Conservation (phyloP, 208 protist species). For the Tetramitus jugosus region DNA sequence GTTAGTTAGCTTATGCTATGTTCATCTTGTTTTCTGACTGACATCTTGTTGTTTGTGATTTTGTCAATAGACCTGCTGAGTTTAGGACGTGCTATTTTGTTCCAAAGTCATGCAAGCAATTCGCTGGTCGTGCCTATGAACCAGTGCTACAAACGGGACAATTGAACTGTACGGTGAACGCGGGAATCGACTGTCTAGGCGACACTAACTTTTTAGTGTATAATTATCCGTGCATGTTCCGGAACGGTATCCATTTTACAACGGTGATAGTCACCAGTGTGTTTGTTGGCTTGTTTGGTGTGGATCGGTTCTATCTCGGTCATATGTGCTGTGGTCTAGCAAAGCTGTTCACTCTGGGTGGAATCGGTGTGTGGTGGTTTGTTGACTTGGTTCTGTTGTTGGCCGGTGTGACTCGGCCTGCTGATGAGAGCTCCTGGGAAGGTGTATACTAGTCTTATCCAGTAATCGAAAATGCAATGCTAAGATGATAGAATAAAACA, state of each 20-base stretch:
- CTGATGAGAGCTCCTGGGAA: neutral
- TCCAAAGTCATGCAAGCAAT: neutral
- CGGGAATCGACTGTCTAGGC: neutral
- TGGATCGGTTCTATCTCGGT: neutral
- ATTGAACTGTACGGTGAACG: neutral
- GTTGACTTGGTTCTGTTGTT: neutral
- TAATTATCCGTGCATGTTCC: neutral
- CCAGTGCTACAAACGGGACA: neutral
- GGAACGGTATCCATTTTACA: neutral
- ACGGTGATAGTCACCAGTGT: neutral
- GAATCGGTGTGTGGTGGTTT: conserved; percentile 13
- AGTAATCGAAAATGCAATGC: no score
- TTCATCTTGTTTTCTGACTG: neutral
- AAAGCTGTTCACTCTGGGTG: conserved; percentile 8
- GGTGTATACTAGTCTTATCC: no score
- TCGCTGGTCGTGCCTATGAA: neutral
- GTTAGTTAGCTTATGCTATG: neutral
- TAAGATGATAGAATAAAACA: no score
- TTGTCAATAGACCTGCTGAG: neutral
- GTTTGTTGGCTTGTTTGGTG: conserved; percentile 4
- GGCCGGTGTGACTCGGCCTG: neutral
- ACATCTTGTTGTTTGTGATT: neutral
- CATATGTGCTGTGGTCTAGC: neutral
- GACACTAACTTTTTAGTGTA: neutral
- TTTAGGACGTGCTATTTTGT: conserved; percentile 3